phyloP scores from a whole-genome alignment of 116 monocot genomes.

The Cymodocea nodosa region DNA sequence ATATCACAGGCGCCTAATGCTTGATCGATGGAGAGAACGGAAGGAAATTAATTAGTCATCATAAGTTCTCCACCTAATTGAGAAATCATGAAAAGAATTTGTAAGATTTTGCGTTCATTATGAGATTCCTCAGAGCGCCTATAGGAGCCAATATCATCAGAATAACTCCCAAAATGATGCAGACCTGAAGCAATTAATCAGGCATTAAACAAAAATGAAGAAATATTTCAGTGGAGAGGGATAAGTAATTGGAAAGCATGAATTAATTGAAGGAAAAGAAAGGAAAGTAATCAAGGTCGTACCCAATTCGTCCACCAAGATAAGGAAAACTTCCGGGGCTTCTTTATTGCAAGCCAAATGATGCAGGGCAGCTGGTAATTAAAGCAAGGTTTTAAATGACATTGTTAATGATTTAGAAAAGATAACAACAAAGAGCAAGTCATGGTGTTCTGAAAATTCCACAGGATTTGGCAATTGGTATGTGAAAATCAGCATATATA shows the following conservation, averaged over 20 bases:
- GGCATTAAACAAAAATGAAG: no score
- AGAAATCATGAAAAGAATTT: slow-evolving; percentile 18
- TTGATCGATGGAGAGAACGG: no score
- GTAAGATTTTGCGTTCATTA: slow-evolving; percentile 20
- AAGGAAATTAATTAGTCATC: no score
- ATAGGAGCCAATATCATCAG: slow-evolving; percentile 25
- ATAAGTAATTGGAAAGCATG: neutral
- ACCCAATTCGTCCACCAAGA: slow-evolving; percentile 29
- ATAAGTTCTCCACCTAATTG: no score
- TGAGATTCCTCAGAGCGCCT: slow-evolving; percentile 24
- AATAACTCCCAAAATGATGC: slow-evolving; percentile 22
- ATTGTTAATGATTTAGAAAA: no score
- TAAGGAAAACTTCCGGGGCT: slow-evolving; percentile 19
- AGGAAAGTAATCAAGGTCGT: neutral
- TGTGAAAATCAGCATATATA: no score
- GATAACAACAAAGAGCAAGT: no score
- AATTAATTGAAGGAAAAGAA: neutral
- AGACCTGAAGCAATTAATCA: slow-evolving; percentile 10
- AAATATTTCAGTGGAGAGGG: neutral
- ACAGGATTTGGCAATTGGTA: no score
- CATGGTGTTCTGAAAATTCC: no score
- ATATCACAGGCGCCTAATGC: no score
- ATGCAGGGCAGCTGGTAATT: slow-evolving; percentile 45
- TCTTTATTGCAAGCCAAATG: slow-evolving; percentile 45
- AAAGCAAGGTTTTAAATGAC: no score